Evolutionary conservation across 768 basidiomycete species (phyloP).

Genomic region (Agrocybe praecox): DNA sequence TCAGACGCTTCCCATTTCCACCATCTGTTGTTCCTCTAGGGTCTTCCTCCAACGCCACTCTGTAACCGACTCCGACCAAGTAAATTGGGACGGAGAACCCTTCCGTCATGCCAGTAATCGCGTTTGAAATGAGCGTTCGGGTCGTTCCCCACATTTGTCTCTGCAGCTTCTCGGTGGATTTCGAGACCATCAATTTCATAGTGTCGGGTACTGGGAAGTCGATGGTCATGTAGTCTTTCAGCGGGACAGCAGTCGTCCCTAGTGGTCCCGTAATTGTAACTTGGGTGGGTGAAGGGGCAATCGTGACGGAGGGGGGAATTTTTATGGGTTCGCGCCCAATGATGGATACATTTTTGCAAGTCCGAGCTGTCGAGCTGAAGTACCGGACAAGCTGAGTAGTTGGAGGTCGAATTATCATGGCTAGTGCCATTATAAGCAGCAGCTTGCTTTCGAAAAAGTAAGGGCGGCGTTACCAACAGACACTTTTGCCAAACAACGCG

Average conservation of each 20-base stretch:
- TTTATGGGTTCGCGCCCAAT: constrained; percentile 63
- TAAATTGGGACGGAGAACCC: constrained; percentile 85
- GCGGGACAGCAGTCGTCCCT: constrained; percentile 47
- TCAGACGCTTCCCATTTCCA: constrained; percentile 67
- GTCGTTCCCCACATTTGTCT: constrained; percentile 96
- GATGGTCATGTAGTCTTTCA: constrained; percentile 49
- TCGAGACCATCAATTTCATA: constrained; percentile 58
- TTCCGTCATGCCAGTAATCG: constrained; percentile 85
- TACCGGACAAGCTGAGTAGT: constrained; percentile 34
- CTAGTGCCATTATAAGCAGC: constrained; percentile 13
- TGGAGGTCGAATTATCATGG: constrained; percentile 38
- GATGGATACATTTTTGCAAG: constrained; percentile 63
- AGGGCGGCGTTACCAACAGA: constrained; percentile 12
- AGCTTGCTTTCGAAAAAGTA: constrained; percentile 8
- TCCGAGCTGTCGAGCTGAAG: constrained; percentile 53
- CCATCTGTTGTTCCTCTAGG: constrained; percentile 62
- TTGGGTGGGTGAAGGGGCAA: constrained; percentile 39
- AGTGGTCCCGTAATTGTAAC: constrained; percentile 48
- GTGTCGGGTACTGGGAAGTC: constrained; percentile 38
- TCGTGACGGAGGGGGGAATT: constrained; percentile 43
- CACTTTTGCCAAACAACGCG: constrained; percentile 13
- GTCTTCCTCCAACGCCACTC: constrained; percentile 83
- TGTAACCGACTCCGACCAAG: constrained; percentile 94
- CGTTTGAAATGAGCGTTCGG: constrained; percentile 87
- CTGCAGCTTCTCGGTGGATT: constrained; percentile 73